Evolutionary conservation across 352 stramenopile genomes (phyloP).

Genomic region (Nothophytophthora sp.): DNA sequence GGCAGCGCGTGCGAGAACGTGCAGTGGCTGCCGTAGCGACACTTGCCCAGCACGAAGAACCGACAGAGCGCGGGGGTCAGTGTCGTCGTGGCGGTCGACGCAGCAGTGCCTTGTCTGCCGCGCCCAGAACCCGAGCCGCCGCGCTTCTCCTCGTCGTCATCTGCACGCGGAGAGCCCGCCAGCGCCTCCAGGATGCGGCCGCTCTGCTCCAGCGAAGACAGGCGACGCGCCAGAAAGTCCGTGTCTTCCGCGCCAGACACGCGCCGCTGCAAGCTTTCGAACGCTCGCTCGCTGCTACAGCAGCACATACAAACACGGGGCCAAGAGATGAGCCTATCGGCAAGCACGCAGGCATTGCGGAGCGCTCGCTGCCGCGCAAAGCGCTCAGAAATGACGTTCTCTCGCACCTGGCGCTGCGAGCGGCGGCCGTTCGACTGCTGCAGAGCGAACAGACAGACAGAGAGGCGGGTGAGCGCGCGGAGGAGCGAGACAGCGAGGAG

Average conservation of each 20-base stretch:
- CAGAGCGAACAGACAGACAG: not conserved
- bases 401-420: conserved; percentile 15
- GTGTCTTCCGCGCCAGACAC: too few relatives aligned
- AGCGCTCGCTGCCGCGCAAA: too few relatives aligned
- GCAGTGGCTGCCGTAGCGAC: conserved; percentile 67
- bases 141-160: conserved; percentile 19
- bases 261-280: conserved; percentile 17
- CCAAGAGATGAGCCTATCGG: conserved; percentile 7
- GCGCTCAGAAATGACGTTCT: too few relatives aligned
- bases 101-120: not conserved
- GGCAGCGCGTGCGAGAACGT: conserved; percentile 72
- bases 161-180: too few relatives aligned
- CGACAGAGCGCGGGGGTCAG: conserved; percentile 62
- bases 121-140: not conserved
- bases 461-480: not conserved
- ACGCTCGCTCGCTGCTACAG: conserved; percentile 6
- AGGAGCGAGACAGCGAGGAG: not conserved
- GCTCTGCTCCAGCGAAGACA: conserved; percentile 5
- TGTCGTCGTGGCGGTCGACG: conserved; percentile 22
- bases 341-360: too few relatives aligned
- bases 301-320: not conserved
- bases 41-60: conserved; percentile 83
- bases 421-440: conserved; percentile 7
- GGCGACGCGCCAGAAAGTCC: too few relatives aligned
- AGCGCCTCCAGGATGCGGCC: not conserved